Evolutionary conservation across 1,284 basidiomycete genomes (phyloP).

Genomic region (Leccinum solheimii): DNA sequence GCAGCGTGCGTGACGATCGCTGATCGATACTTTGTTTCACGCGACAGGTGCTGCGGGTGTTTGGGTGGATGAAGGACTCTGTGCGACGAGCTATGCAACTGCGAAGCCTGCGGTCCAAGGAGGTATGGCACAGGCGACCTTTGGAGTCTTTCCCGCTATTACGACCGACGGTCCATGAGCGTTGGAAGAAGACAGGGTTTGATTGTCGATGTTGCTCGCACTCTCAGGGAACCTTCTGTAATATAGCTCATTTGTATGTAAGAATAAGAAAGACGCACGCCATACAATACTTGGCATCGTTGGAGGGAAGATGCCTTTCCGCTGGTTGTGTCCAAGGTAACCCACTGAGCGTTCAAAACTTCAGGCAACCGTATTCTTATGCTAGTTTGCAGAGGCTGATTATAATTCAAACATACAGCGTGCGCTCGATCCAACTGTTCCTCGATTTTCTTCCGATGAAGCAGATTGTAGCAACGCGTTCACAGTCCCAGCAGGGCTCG

Average conservation of each 20-base stretch:
- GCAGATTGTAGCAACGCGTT: constrained; percentile 30
- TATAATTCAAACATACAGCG: background rate
- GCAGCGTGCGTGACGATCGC: background rate
- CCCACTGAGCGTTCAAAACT: background rate
- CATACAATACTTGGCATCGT: background rate
- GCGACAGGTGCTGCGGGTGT: constrained; percentile 17
- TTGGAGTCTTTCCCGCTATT: constrained; percentile 6
- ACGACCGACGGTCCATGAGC: constrained; percentile 6
- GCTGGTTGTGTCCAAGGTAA: background rate
- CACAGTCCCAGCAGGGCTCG: constrained; percentile 45
- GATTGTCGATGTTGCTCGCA: background rate
- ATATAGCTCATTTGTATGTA: background rate
- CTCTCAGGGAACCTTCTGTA: background rate
- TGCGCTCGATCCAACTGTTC: background rate
- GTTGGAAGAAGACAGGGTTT: background rate
- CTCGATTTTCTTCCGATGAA: background rate
- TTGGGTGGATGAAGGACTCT: constrained; percentile 21
- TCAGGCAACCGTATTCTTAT: background rate
- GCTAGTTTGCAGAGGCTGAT: background rate
- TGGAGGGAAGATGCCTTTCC: background rate
- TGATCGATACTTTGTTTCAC: background rate
- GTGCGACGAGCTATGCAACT: constrained; percentile 2
- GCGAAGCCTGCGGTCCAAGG: background rate
- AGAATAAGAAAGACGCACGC: background rate
- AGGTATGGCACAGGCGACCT: constrained; percentile 6